Conservation (phyloP, 306 rosid genomes). For the Glycyrrhiza uralensis region DNA sequence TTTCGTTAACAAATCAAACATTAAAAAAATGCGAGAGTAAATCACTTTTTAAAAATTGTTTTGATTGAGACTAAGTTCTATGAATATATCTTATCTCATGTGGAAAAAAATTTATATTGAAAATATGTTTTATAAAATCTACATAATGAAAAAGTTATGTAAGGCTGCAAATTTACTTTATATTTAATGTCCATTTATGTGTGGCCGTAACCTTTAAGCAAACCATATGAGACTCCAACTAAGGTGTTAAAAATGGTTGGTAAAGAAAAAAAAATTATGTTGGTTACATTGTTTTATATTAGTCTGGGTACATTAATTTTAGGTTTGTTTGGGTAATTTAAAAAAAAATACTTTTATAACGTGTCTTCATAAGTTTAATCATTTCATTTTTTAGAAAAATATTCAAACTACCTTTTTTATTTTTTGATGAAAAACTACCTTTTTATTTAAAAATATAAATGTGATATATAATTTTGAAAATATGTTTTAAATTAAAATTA, state of each 20-base stretch:
- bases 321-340: too few relatives aligned
- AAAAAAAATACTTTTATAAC: too few relatives aligned
- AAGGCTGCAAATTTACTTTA: constrained; percentile 15
- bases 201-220: background rate
- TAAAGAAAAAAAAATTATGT: background rate
- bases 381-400: too few relatives aligned
- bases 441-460: too few relatives aligned
- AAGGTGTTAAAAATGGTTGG: background rate
- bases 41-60: background rate
- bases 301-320: too few relatives aligned
- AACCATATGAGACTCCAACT: background rate
- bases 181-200: background rate
- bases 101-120: background rate
- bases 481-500: too few relatives aligned
- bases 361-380: too few relatives aligned
- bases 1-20: background rate
- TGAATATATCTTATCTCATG: constrained; percentile 3
- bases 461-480: too few relatives aligned
- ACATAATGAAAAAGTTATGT: background rate
- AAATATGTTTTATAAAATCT: background rate
- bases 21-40: background rate
- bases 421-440: too few relatives aligned
- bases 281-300: background rate
- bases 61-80: constrained; percentile 11
- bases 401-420: too few relatives aligned